Conservation (phyloP, 345 rosid genomes). For the Citrus unshiu region DNA sequence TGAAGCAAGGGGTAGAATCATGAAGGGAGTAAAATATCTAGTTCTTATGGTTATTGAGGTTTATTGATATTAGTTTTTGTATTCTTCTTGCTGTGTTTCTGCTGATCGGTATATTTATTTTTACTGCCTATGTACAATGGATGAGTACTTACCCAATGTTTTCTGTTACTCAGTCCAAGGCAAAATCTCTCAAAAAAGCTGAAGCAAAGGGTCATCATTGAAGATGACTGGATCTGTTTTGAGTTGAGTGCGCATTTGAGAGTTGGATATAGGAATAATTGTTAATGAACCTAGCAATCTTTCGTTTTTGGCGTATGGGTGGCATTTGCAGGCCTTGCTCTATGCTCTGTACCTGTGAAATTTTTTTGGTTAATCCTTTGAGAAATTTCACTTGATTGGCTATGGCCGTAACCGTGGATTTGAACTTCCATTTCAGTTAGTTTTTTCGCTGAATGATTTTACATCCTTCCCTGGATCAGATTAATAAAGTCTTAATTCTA, state of each 20-base stretch:
- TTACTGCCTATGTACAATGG: not conserved
- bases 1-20: not conserved
- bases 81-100: not conserved
- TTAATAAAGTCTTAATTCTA: not conserved
- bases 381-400: constrained; percentile 2
- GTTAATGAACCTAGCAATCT: constrained; percentile 4
- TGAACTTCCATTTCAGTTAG: constrained; percentile 2
- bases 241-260: no score
- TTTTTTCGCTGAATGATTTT: constrained; percentile 5
- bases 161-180: constrained; percentile 38
- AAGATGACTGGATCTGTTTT: constrained; percentile 18
- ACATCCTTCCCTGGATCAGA: constrained; percentile 7
- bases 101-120: not conserved
- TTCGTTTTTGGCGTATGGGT: constrained; percentile 17
- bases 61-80: not conserved
- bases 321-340: constrained; percentile 15
- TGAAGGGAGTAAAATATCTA: not conserved
- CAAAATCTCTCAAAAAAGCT: constrained; percentile 52
- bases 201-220: constrained; percentile 60
- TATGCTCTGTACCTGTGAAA: not conserved
- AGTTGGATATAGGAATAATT: constrained; percentile 39
- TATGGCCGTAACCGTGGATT: not conserved
- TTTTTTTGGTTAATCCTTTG: not conserved
- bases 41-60: not conserved
- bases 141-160: constrained; percentile 2